Base-by-base conservation (phyloP, 2,329 filamentous ascomycete species). In the Thielaviopsis euricoi region DNA sequence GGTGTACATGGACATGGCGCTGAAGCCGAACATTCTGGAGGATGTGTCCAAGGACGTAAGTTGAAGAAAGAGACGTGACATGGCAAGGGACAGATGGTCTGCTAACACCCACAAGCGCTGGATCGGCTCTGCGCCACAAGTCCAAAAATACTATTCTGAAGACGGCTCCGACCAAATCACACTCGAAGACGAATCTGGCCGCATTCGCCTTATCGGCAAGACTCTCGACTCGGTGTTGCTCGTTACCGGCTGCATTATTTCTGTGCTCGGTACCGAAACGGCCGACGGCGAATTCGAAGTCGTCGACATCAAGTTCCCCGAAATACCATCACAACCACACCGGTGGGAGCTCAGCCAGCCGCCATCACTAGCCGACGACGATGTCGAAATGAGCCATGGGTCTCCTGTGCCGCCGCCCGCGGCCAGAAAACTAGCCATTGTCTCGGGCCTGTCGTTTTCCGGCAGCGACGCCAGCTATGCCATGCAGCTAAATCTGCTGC, bases 1-100 rank as follows among this genome's bases (percentile, higher is more conserved):
- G 0, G 82, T 97, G 33, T 98, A 95, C 69, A 95, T 97, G 86
- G 89, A 97, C 62, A 90, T 98, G 88, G 81, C 87, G 2, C 71
- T 96, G 66, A 98, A 98, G 73, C 93, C 94, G 0, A 95, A 94
- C 67, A 91, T 98, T 68, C 74, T 98, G 37, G 90, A 96, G 60
- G 93, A 98, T 65, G 87, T 98, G 49, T 86, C 87, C 48, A 95
- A 94, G 71, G 91, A 96, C 70, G 87, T 90, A 72, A 62, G 79
- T 71, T 4, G 3, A 48, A 22, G 25, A n/a, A 13, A 29, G 19
- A 19, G 25, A n/a, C n/a, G 17, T 29, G 10, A 15, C 2, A 22
- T 23, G 23, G 13, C 19, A 25, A 33, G 12, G n/a, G 13, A 15
- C 12, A 10, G 9, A n/a, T 4, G 13, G 22, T 17, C 15, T 13